Base-by-base conservation (phyloP, 169 alveolate species). In the Eimeria sp. region DNA sequence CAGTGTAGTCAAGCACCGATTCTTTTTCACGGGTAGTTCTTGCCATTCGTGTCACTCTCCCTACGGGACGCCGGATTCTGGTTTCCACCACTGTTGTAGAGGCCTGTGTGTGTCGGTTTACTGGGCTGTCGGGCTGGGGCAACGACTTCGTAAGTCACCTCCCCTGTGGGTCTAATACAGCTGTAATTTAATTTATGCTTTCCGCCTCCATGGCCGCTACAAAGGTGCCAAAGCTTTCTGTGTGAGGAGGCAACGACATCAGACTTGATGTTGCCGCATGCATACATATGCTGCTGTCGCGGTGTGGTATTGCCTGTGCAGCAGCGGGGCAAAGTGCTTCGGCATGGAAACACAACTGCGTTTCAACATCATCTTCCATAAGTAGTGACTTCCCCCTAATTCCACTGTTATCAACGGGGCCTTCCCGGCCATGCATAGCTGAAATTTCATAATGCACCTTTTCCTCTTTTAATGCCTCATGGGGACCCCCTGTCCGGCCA, bases 161-260 rank as follows among this genome's bases (percentile, higher is more conserved):
- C 58, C 16, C 40, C 83, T 40, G 54, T 56, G 11, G 20, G 30
- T 18, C 78, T 11, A 71, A 71, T 43, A 4, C 49, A 23, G n/a
- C n/a, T 49, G 49, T n/a, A 78, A 52, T 46, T 52, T 54, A 76
- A 13, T 25, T 2, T 49, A 78, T 46, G 88, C 88, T 78, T 30
- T 78, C 88, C 13, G 88, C 88, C 88, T 78, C 88, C 30, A 78
- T 14, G 62, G 88, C 88, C 54, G 88, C 71, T 27, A 54, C 30
- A 46, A 9, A 49, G 68, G 83, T 10, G 56, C 83, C 83, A 74
- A 40, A 40, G 2, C 43, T 40, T 9, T 37, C 33, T 40, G 25
- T 74, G 14, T 56, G 54, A 10, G 27, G 33, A 40, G 54, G 58
- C 56, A 40, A 13, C 56, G 54, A 58, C 83, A 14, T 18, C 83